A percentile compares a stretch with the other conserved stretches of the same genome.
These are phyloP conservation scores for Lactarius evosmus DNA, from an alignment of 768 basidiomycete species.

Conservation along the genomic window DNA sequence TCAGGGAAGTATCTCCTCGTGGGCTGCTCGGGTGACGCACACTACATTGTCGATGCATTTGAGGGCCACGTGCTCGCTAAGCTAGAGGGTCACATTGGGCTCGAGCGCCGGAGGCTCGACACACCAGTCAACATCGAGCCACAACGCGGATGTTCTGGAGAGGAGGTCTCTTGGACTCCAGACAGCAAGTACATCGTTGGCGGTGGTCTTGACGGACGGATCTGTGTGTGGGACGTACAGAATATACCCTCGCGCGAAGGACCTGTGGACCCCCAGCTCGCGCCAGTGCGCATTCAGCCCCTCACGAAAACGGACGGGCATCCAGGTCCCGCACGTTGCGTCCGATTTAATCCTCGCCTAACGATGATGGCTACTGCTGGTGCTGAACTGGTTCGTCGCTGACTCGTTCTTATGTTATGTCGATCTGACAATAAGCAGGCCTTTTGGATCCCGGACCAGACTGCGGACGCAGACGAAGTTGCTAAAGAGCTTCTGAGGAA, in stretches of 20 bases:
- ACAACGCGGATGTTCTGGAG: conserved; percentile 78
- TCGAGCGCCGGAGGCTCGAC: conserved; percentile 62
- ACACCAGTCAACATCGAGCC: conserved; percentile 59
- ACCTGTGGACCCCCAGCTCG: conserved; percentile 51
- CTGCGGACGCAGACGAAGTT: conserved; percentile 65
- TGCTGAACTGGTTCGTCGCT: conserved; percentile 64
- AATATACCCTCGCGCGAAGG: conserved; percentile 52
- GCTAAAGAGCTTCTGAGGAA: conserved; percentile 68
- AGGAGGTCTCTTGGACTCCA: conserved; percentile 92
- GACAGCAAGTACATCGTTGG: conserved; percentile 89
- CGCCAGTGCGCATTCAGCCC: conserved; percentile 52
- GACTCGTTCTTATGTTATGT: neutral
- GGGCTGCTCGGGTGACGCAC: conserved; percentile 88
- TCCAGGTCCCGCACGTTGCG: conserved; percentile 78
- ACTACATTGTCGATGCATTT: conserved; percentile 92
- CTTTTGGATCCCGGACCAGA: conserved; percentile 65
- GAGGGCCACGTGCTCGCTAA: conserved; percentile 81
- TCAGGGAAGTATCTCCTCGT: conserved; percentile 89
- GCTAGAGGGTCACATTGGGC: conserved; percentile 77
- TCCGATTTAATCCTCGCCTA: conserved; percentile 84
- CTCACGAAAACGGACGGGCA: conserved; percentile 66
- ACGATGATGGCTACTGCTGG: conserved; percentile 89
- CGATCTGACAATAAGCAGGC: conserved; percentile 38
- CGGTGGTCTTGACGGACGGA: conserved; percentile 80
- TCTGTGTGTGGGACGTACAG: conserved; percentile 86